phyloP scores from a whole-genome alignment of 2,329 filamentous ascomycete species.

The Aquanectria penicillioides region DNA sequence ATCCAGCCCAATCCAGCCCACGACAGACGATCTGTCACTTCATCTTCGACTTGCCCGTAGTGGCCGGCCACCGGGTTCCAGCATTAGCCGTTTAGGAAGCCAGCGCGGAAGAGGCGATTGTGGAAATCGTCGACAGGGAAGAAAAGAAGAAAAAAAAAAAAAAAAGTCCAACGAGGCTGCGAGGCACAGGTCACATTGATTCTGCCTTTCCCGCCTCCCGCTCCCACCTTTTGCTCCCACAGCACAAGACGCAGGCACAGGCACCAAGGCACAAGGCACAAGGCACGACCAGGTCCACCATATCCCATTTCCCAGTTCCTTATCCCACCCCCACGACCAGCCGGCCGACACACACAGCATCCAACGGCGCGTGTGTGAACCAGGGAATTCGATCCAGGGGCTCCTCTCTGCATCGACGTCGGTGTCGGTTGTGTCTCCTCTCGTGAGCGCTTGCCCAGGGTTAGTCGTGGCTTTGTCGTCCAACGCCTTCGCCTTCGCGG shows the following conservation, averaged over 20 bases:
- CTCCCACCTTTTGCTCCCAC: background rate
- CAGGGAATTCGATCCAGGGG: conserved; percentile 1
- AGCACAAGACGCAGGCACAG: conserved; percentile 4
- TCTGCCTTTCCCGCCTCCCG: conserved; percentile 8
- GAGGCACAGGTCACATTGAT: conserved; percentile 9
- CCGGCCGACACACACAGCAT: conserved; percentile 5
- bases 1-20: background rate
- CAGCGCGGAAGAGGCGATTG: no score
- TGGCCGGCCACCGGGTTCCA: conserved; percentile 37
- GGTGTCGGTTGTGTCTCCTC: conserved; percentile 10
- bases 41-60: conserved; percentile 31
- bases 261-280: conserved; percentile 17
- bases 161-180: conserved; percentile 7
- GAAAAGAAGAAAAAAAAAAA: no score
- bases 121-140: no score
- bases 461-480: conserved; percentile 28
- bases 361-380: background rate
- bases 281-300: conserved; percentile 8
- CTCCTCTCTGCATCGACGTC: conserved; percentile 12
- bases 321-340: conserved; percentile 4
- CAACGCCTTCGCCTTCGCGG: conserved; percentile 28
- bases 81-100: conserved; percentile 13
- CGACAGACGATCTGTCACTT: conserved; percentile 21
- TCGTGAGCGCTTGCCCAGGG: conserved; percentile 26
- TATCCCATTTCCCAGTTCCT: conserved; percentile 3